Percentiles rank a stretch among this genome's conserved stretches.
Conservation (phyloP, 1,284 basidiomycete species). For the Phylloboletellus chloephorus region DNA sequence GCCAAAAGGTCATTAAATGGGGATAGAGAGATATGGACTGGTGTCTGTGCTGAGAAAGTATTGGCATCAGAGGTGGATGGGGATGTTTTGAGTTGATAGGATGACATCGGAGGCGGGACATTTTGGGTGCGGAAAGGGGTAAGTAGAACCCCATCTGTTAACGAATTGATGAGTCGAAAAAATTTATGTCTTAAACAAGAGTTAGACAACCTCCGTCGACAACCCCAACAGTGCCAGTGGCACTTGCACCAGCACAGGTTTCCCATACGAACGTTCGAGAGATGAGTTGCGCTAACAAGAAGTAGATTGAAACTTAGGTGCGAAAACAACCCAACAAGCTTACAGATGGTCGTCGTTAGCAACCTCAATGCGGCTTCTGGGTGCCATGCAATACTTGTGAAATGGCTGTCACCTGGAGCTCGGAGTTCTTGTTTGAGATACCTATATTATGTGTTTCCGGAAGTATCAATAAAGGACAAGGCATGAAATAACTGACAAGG, state of each 20-base stretch:
- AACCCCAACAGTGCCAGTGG: constrained; percentile 85
- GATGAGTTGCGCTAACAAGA: constrained; percentile 47
- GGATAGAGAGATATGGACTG: constrained; percentile 67
- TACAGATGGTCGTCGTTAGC: constrained; percentile 65
- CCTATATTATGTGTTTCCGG: constrained; percentile 39
- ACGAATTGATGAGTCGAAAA: constrained; percentile 5
- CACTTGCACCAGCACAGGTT: constrained; percentile 67
- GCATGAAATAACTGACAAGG: constrained; percentile 5
- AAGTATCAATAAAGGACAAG: constrained; percentile 2
- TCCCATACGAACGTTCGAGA: constrained; percentile 75
- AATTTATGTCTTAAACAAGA: constrained; percentile 33
- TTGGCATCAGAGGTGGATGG: constrained; percentile 14
- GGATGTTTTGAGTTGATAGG: constrained; percentile 52
- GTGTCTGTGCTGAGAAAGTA: constrained; percentile 27
- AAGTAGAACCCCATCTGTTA: constrained; percentile 65
- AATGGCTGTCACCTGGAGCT: constrained; percentile 48
- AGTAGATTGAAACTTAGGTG: constrained; percentile 1
- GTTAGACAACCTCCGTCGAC: constrained; percentile 76
- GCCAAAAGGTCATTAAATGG: constrained; percentile 55
- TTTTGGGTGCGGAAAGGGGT: constrained; percentile 94
- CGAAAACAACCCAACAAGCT: constrained; percentile 23
- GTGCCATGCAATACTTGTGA: constrained; percentile 80
- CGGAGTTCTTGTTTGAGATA: constrained; percentile 87
- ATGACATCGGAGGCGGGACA: constrained; percentile 93
- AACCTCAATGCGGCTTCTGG: constrained; percentile 73